These are phyloP conservation scores for Aspergillus campestris DNA, from an alignment of 495 filamentous ascomycete genomes.

Conservation along the genomic window DNA sequence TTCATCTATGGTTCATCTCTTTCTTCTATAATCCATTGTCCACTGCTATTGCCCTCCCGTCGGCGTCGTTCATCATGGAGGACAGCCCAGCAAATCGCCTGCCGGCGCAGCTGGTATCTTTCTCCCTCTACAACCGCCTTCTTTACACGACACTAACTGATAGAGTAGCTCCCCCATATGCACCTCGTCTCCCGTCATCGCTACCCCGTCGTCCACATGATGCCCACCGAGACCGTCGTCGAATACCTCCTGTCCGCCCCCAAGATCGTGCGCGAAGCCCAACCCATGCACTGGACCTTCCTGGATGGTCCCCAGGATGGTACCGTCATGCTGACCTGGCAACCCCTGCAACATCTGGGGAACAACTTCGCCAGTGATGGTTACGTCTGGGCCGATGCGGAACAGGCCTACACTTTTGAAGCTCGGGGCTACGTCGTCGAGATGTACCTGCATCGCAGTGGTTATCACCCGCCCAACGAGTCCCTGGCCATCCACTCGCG, in stretches of 20 bases:
- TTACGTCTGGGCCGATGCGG: slow-evolving; percentile 76
- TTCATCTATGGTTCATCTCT: not conserved
- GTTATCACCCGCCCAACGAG: slow-evolving; percentile 63
- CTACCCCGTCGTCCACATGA: slow-evolving; percentile 57
- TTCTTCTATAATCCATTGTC: not conserved
- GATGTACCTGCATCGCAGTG: slow-evolving; percentile 70
- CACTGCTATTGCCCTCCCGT: not conserved
- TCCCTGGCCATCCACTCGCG: slow-evolving; percentile 62
- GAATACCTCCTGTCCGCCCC: slow-evolving; percentile 74
- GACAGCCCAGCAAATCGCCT: slow-evolving; percentile 55
- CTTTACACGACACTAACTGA: slow-evolving; percentile 3
- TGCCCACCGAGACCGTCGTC: slow-evolving; percentile 62
- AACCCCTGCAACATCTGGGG: slow-evolving; percentile 58
- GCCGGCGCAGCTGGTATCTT: slow-evolving; percentile 50
- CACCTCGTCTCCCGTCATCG: slow-evolving; percentile 72
- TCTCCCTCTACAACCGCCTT: not conserved
- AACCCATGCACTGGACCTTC: slow-evolving; percentile 87
- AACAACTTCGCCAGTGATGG: slow-evolving; percentile 80
- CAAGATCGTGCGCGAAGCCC: slow-evolving; percentile 62
- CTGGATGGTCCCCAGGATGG: slow-evolving; percentile 74
- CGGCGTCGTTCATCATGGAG: slow-evolving; percentile 40
- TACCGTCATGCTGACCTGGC: slow-evolving; percentile 77
- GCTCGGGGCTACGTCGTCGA: slow-evolving; percentile 80
- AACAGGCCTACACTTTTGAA: slow-evolving; percentile 61
- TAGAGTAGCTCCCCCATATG: slow-evolving; percentile 66